Percentiles rank a stretch among this genome's conserved stretches.
Evolutionary conservation across 2,329 filamentous ascomycete species (phyloP).

Genomic region (Calonectria crousiana): DNA sequence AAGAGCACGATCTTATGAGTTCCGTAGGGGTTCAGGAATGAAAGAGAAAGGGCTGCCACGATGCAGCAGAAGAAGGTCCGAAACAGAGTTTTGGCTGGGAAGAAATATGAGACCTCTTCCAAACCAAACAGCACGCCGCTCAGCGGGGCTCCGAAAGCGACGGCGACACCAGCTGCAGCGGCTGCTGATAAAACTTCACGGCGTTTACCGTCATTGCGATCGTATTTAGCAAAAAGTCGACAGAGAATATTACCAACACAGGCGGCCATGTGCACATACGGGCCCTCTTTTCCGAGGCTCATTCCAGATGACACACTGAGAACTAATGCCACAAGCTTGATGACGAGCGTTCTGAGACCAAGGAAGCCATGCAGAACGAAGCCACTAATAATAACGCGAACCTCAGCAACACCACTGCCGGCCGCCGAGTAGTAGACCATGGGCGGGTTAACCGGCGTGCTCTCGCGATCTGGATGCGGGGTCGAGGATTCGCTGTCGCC

Average conservation of each 20-base stretch:
- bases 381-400: slow-evolving; percentile 96
- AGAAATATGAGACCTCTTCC: slow-evolving; percentile 97
- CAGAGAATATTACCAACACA: slow-evolving; percentile 96
- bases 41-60: slow-evolving; percentile 88
- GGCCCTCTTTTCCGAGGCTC: slow-evolving; percentile 93
- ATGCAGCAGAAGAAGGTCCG: slow-evolving; percentile 99
- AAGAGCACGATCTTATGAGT: slow-evolving; percentile 98
- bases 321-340: slow-evolving; percentile 87
- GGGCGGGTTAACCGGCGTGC: slow-evolving; percentile 62
- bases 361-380: slow-evolving; percentile 98
- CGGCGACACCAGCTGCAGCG: slow-evolving; percentile 90
- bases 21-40: slow-evolving; percentile 95
- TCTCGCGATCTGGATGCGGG: slow-evolving; percentile 54
- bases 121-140: slow-evolving; percentile 93
- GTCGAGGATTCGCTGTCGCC: slow-evolving; percentile 60
- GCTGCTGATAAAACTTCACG: slow-evolving; percentile 94
- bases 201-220: slow-evolving; percentile 92
- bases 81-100: slow-evolving; percentile 96
- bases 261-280: slow-evolving; percentile 96
- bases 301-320: slow-evolving; percentile 93
- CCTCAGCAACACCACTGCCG: slow-evolving; percentile 95
- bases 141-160: slow-evolving; percentile 90
- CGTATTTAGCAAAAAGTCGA: slow-evolving; percentile 94
- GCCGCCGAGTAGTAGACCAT: slow-evolving; percentile 97
- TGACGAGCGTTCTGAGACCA: slow-evolving; percentile 84